These are phyloP conservation scores for Streptanthus diversifolius DNA, from an alignment of 345 rosid genomes.

Conservation along the genomic window DNA sequence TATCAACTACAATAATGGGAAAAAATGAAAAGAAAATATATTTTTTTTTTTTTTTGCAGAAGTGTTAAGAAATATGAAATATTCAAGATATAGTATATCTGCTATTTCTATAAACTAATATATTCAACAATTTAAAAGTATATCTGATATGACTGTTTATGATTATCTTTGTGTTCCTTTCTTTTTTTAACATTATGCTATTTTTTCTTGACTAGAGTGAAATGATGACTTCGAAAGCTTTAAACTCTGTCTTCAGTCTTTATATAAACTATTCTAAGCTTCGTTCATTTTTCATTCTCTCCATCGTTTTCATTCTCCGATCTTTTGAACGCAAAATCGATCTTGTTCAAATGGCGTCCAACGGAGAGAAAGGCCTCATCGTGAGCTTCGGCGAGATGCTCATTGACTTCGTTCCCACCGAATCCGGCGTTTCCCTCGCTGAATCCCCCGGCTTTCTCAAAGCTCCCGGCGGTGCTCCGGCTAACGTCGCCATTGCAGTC, in stretches of 20 bases:
- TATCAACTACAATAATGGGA: not conserved
- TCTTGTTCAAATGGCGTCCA: constrained; percentile 29
- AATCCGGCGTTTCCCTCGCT: constrained; percentile 53
- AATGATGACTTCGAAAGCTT: constrained; percentile 23
- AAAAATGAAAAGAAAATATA: not conserved
- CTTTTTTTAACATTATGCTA: not conserved
- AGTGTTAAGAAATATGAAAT: constrained; percentile 15
- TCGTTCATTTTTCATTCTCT: constrained; percentile 11
- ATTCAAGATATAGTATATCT: not conserved
- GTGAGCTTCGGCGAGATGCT: constrained; percentile 54
- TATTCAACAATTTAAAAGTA: not conserved
- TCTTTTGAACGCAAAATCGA: constrained; percentile 12
- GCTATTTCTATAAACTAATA: not conserved
- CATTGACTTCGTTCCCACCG: constrained; percentile 56
- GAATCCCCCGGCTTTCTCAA: constrained; percentile 47
- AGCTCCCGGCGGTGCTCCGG: constrained; percentile 65
- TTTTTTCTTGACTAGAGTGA: not conserved
- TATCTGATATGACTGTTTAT: not conserved
- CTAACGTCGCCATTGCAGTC: constrained; percentile 54
- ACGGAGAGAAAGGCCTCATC: constrained; percentile 34
- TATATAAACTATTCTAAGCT: constrained; percentile 16
- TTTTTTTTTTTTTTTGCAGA: not conserved
- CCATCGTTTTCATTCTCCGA: constrained; percentile 10
- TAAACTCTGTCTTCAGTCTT: not conserved
- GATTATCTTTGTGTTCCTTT: not conserved